phyloP scores from a whole-genome alignment of 805 yeast genomes.

The Zygoascus ofunaensis region DNA sequence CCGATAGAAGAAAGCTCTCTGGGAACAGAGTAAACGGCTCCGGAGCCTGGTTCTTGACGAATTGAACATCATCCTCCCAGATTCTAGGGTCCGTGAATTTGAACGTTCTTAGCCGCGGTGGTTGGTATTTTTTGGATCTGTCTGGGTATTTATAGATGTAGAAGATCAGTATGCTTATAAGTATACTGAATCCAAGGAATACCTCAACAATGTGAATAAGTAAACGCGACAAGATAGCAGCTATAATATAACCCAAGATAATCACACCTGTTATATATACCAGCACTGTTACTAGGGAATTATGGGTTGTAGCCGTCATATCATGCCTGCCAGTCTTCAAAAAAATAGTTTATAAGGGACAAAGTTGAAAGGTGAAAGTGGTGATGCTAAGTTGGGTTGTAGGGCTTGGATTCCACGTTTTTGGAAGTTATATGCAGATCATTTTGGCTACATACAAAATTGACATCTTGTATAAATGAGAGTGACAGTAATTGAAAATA shows the following conservation, averaged over 20 bases:
- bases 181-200: slow-evolving; percentile 9
- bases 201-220: slow-evolving; percentile 12
- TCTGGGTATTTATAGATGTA: slow-evolving; percentile 7
- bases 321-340: too few species aligned
- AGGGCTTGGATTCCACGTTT: too few species aligned
- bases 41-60: slow-evolving; percentile 9
- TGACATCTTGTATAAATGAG: too few species aligned
- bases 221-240: slow-evolving; percentile 6
- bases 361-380: too few species aligned
- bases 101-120: slow-evolving; percentile 4
- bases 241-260: slow-evolving; percentile 7
- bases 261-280: slow-evolving; percentile 6
- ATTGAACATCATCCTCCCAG: slow-evolving; percentile 11
- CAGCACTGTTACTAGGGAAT: slow-evolving; percentile 8
- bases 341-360: too few species aligned
- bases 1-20: slow-evolving; percentile 45
- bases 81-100: slow-evolving; percentile 5
- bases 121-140: not conserved
- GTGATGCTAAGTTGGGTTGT: too few species aligned
- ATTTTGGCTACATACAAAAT: too few species aligned
- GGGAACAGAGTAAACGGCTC: slow-evolving; percentile 23
- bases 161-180: slow-evolving; percentile 5
- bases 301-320: not conserved
- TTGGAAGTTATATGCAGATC: too few species aligned
- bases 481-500: too few species aligned